Evolutionary conservation across 2,329 filamentous ascomycete genomes (phyloP).

Genomic region (Phialophora macrospora): DNA sequence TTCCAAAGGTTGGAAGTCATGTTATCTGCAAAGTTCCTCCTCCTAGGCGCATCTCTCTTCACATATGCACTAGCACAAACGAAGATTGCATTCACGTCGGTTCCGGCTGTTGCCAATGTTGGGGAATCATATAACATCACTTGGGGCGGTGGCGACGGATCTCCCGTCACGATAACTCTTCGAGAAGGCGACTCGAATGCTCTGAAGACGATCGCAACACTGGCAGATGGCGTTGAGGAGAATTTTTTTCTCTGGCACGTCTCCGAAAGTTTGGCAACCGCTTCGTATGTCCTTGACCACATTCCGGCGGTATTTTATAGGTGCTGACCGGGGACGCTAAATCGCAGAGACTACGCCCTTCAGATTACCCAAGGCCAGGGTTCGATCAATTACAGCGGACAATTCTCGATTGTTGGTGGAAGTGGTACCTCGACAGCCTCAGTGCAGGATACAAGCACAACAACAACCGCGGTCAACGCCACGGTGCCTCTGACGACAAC

Average conservation of each 20-base stretch:
- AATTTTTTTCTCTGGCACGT: slow-evolving; percentile 35
- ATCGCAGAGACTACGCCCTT: slow-evolving; percentile 59
- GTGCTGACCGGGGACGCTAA: not conserved
- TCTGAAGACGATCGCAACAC: slow-evolving; percentile 56
- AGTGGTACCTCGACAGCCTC: slow-evolving; percentile 33
- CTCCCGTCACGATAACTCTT: slow-evolving; percentile 59
- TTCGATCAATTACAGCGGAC: slow-evolving; percentile 61
- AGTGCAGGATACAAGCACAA: slow-evolving; percentile 32
- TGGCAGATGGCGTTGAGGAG: slow-evolving; percentile 44
- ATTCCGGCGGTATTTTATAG: not conserved
- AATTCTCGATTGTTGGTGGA: slow-evolving; percentile 53
- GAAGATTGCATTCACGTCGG: slow-evolving; percentile 57
- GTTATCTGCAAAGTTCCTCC: slow-evolving; percentile 56
- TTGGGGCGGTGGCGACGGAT: slow-evolving; percentile 53
- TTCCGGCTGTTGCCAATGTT: slow-evolving; percentile 54
- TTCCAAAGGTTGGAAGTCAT: slow-evolving; percentile 43
- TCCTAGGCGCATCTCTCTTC: slow-evolving; percentile 54
- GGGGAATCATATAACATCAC: slow-evolving; percentile 53
- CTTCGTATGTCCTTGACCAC: slow-evolving; percentile 47
- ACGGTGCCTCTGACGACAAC: slow-evolving; percentile 28
- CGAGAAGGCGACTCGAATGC: slow-evolving; percentile 57
- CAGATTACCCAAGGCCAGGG: slow-evolving; percentile 59
- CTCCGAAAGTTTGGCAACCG: slow-evolving; percentile 37
- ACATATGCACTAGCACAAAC: slow-evolving; percentile 54
- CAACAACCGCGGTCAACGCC: slow-evolving; percentile 29